Conservation (phyloP, 352 stramenopile species). For the Saprolegnia parasitica region DNA sequence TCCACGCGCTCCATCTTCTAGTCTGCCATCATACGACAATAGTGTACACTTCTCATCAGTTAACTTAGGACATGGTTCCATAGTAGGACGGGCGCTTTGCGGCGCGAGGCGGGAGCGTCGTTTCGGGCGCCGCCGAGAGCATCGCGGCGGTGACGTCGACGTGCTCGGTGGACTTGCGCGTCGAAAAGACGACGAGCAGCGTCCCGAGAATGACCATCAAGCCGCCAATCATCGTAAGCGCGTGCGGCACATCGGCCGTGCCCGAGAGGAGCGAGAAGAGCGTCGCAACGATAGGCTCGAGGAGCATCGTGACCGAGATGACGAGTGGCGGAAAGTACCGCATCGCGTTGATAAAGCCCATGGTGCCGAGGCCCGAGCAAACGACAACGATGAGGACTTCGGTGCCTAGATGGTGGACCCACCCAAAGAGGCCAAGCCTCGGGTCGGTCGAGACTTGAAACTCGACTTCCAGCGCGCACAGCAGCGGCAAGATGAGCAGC, state of each 20-base stretch:
- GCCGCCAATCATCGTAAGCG: constrained; percentile 43
- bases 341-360: constrained; percentile 50
- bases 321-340: constrained; percentile 61
- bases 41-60: not conserved
- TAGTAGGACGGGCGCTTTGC: not conserved
- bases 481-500: constrained; percentile 36
- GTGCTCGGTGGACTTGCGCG: not conserved
- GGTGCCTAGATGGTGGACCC: constrained; percentile 45
- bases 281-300: constrained; percentile 47
- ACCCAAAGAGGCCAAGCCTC: constrained; percentile 37
- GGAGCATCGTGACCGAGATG: constrained; percentile 53
- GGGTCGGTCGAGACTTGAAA: constrained; percentile 30
- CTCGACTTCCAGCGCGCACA: constrained; percentile 29
- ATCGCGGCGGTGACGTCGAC: constrained; percentile 18
- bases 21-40: too few relatives aligned
- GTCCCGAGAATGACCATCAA: constrained; percentile 38
- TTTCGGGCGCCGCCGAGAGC: not conserved
- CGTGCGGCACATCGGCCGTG: constrained; percentile 38
- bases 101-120: too few relatives aligned
- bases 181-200: constrained; percentile 37
- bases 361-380: constrained; percentile 43
- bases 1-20: too few relatives aligned
- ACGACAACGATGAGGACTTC: constrained; percentile 50
- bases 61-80: not conserved
- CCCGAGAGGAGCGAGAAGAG: constrained; percentile 42